phyloP scores from a whole-genome alignment of 1,284 basidiomycete genomes.

The Heterobasidion occidentale region DNA sequence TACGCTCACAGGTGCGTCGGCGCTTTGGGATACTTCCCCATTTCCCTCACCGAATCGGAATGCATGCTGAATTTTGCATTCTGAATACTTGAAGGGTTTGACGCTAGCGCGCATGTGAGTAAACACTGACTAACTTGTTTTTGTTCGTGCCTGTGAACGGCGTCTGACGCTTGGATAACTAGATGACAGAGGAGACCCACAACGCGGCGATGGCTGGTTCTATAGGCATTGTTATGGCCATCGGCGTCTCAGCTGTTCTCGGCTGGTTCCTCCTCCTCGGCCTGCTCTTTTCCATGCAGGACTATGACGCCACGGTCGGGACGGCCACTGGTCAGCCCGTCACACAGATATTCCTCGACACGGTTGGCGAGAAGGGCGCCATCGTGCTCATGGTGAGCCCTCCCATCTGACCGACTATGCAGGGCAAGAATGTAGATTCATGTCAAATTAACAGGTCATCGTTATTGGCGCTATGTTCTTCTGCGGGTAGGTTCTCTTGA shows the following conservation, averaged over 20 bases:
- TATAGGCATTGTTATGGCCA: conserved; percentile 62
- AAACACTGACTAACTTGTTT: conserved; percentile 7
- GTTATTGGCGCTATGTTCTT: conserved; percentile 68
- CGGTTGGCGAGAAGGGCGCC: conserved; percentile 61
- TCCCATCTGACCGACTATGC: not conserved
- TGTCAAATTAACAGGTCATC: conserved; percentile 35
- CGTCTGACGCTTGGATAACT: not conserved
- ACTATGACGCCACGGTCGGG: conserved; percentile 45
- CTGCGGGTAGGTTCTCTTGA: conserved; percentile 39
- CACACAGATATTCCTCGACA: conserved; percentile 69
- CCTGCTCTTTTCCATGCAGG: conserved; percentile 70
- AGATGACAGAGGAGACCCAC: conserved; percentile 76
- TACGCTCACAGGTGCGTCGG: conserved; percentile 46
- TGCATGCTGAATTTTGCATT: not conserved
- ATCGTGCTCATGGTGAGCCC: conserved; percentile 57
- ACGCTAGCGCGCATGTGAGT: conserved; percentile 61
- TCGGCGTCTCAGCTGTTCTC: conserved; percentile 65
- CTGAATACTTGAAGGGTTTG: conserved; percentile 42
- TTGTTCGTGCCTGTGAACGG: not conserved
- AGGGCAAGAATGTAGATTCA: not conserved
- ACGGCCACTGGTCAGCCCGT: conserved; percentile 60
- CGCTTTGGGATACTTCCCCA: conserved; percentile 6
- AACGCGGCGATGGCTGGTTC: conserved; percentile 65
- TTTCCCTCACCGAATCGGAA: not conserved
- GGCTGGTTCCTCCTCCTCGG: conserved; percentile 69